Conservation (phyloP, 2,329 filamentous ascomycete species). For the Lizonia empirigonia region DNA sequence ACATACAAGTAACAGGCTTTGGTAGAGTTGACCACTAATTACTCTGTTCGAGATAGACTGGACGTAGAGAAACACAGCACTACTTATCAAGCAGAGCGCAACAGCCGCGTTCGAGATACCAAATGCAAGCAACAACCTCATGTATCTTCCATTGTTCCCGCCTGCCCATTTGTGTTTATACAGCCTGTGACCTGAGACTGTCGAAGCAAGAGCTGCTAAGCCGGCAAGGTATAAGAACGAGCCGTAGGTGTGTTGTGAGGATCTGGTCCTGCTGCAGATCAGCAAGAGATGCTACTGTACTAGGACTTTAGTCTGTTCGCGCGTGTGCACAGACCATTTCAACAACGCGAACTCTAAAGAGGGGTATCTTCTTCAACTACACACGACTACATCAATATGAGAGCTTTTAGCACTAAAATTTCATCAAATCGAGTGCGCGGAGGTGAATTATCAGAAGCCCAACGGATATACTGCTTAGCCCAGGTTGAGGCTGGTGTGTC, state of each 20-base stretch:
- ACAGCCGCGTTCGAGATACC: neutral
- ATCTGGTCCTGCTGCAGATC: neutral
- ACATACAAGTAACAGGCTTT: conserved; percentile 1
- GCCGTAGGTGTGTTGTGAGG: neutral
- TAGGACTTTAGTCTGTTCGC: too few species aligned
- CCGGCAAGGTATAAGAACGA: conserved; percentile 1
- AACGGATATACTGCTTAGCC: too few species aligned
- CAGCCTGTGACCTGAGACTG: neutral
- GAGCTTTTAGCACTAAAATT: too few species aligned
- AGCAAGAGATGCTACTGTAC: neutral
- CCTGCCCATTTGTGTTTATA: conserved; percentile 1
- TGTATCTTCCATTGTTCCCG: neutral
- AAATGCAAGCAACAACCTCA: neutral
- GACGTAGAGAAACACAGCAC: neutral
- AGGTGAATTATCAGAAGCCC: too few species aligned
- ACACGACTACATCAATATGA: too few species aligned
- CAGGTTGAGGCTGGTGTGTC: too few species aligned
- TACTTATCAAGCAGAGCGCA: neutral
- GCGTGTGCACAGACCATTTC: too few species aligned
- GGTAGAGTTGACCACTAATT: neutral
- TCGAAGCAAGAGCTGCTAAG: neutral
- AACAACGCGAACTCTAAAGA: too few species aligned
- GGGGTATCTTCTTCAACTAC: too few species aligned
- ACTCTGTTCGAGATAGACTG: neutral
- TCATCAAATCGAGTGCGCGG: too few species aligned